phyloP scores from a whole-genome alignment of 2,329 filamentous ascomycete genomes.

The Colletotrichum sp. region DNA sequence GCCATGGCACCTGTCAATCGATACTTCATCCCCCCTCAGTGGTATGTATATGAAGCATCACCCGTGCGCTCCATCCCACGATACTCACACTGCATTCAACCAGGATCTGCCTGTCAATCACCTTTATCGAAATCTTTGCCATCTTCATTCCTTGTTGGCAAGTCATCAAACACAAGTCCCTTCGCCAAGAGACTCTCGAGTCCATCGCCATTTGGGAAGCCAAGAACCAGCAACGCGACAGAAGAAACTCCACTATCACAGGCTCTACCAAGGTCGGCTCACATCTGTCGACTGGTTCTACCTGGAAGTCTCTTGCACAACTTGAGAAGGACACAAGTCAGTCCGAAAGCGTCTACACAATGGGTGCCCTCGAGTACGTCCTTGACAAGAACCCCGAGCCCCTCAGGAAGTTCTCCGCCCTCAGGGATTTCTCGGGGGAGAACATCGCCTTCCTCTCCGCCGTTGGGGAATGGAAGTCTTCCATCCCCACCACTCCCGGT shows the following conservation, averaged over 20 bases:
- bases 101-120: constrained; percentile 64
- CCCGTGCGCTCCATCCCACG: neutral
- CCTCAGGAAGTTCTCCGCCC: constrained; percentile 68
- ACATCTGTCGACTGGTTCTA: neutral
- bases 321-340: constrained; percentile 38
- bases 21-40: constrained; percentile 65
- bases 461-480: constrained; percentile 61
- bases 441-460: constrained; percentile 71
- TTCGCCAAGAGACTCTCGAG: constrained; percentile 53
- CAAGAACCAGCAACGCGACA: constrained; percentile 23
- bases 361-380: constrained; percentile 67
- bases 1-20: constrained; percentile 56
- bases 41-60: constrained; percentile 47
- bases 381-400: constrained; percentile 63
- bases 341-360: constrained; percentile 44
- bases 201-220: constrained; percentile 54
- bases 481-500: constrained; percentile 26
- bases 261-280: constrained; percentile 29
- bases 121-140: constrained; percentile 67
- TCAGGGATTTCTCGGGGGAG: constrained; percentile 72
- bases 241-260: constrained; percentile 23
- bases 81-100: neutral
- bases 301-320: constrained; percentile 41
- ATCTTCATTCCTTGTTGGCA: constrained; percentile 69
- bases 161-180: constrained; percentile 49